A percentile compares a stretch with the other conserved stretches of the same genome.
These are phyloP conservation scores for Agrocybe praecox DNA, from an alignment of 768 basidiomycete species.

Conservation along the genomic window DNA sequence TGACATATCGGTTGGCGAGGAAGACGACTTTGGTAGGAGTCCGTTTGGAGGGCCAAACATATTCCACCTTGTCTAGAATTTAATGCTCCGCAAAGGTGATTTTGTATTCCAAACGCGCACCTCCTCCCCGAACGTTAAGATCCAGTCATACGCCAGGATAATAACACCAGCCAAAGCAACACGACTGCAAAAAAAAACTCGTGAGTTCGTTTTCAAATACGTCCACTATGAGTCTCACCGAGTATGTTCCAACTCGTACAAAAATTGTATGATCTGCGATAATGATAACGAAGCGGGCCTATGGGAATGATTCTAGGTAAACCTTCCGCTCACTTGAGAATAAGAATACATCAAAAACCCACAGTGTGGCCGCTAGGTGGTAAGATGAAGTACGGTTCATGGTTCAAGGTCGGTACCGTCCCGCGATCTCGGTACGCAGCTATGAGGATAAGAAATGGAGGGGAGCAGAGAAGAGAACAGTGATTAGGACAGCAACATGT, in stretches of 20 bases:
- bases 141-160: conserved; percentile 16
- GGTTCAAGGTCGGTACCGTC: not conserved
- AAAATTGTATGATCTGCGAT: not conserved
- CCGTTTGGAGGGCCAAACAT: conserved; percentile 21
- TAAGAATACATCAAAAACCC: not conserved
- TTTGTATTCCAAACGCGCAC: conserved; percentile 4
- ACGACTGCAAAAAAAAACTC: conserved; percentile 4
- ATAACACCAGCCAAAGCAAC: conserved; percentile 10
- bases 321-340: not conserved
- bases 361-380: not conserved
- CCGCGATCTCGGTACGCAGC: not conserved
- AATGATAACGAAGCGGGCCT: not conserved
- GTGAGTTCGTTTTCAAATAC: not conserved
- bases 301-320: not conserved
- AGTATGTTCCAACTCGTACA: not conserved
- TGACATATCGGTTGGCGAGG: conserved; percentile 22
- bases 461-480: not conserved
- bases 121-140: conserved; percentile 18
- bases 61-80: conserved; percentile 4
- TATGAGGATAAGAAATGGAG: not conserved
- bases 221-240: not conserved
- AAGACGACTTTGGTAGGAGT: conserved; percentile 20
- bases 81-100: not conserved
- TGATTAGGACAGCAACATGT: no score
- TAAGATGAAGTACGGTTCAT: not conserved